phyloP scores from a whole-genome alignment of 148 eudicot species.

The Camellia granthamiana region DNA sequence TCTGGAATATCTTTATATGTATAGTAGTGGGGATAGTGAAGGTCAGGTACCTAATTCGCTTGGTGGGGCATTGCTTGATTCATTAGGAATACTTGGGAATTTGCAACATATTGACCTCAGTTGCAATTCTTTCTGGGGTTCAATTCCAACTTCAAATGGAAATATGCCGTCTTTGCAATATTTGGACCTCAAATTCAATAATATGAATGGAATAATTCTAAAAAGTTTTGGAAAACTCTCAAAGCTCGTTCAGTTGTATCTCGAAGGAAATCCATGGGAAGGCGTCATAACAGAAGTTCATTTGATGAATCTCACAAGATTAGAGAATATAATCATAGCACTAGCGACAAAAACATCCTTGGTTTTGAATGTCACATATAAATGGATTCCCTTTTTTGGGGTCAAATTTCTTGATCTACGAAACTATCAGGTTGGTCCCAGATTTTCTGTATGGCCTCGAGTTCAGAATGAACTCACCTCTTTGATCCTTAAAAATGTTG shows the following conservation, averaged over 20 bases:
- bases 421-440: constrained; percentile 4
- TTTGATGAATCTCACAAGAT: neutral
- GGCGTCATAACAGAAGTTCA: neutral
- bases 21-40: too few species aligned
- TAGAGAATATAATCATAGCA: neutral
- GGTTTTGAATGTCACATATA: neutral
- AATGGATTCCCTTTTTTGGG: constrained; percentile 22
- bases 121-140: neutral
- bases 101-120: neutral
- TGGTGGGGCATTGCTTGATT: neutral
- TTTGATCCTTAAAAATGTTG: neutral
- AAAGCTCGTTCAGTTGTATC: neutral
- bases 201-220: constrained; percentile 9
- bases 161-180: constrained; percentile 15
- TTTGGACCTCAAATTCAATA: neutral
- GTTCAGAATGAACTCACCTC: constrained; percentile 7
- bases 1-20: too few species aligned
- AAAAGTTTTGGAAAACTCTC: constrained; percentile 24
- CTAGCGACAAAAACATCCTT: neutral
- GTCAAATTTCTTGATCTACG: neutral
- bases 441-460: constrained; percentile 23
- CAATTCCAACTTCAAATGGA: constrained; percentile 15
- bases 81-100: constrained; percentile 12
- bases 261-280: constrained; percentile 9
- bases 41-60: too few species aligned